phyloP scores from a whole-genome alignment of 805 yeast genomes.

The Millerozyma acaciae region DNA sequence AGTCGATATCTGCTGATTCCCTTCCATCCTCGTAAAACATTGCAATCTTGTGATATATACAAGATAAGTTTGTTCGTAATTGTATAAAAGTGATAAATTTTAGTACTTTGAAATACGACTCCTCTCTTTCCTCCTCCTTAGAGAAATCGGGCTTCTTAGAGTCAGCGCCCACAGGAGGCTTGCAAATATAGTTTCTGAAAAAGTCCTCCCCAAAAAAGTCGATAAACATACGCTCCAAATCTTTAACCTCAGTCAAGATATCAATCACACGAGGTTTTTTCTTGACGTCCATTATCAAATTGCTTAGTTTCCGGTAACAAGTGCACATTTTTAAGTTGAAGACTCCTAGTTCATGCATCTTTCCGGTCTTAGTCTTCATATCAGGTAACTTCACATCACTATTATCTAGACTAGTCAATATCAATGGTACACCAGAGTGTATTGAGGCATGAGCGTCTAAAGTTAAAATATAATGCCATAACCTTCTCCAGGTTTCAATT shows the following conservation, averaged over 20 bases:
- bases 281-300: constrained; percentile 23
- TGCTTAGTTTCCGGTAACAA: constrained; percentile 26
- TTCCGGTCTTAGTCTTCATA: constrained; percentile 12
- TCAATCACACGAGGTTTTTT: constrained; percentile 33
- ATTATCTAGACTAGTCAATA: constrained; percentile 21
- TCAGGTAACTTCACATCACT: constrained; percentile 33
- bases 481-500: constrained; percentile 30
- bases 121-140: constrained; percentile 22
- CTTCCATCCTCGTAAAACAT: constrained; percentile 31
- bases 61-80: constrained; percentile 36
- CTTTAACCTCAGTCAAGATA: constrained; percentile 31
- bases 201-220: constrained; percentile 40
- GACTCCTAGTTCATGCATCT: constrained; percentile 10
- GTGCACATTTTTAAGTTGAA: constrained; percentile 17
- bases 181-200: constrained; percentile 35
- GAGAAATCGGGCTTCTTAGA: constrained; percentile 12
- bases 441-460: constrained; percentile 32
- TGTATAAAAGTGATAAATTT: constrained; percentile 34
- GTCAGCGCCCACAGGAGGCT: constrained; percentile 28
- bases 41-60: constrained; percentile 39
- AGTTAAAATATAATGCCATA: constrained; percentile 31
- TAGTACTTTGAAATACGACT: constrained; percentile 29
- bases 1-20: constrained; percentile 17
- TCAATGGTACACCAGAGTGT: constrained; percentile 28
- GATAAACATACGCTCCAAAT: constrained; percentile 31